Base-by-base conservation (phyloP, 257 asterid genomes). In the Penstemon newberryi region DNA sequence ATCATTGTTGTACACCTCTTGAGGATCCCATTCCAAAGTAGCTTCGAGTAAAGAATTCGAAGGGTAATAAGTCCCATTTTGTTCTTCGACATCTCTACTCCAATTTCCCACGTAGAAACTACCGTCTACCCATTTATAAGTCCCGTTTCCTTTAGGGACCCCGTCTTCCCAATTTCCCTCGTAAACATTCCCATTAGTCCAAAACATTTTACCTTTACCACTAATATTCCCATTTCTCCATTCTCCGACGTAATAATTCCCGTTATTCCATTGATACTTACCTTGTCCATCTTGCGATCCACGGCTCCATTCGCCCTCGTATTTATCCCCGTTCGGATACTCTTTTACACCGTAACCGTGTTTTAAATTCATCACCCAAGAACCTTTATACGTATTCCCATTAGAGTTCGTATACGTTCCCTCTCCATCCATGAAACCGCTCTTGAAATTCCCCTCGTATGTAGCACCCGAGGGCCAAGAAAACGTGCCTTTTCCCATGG, bases 381-480 rank as follows among this genome's bases (percentile, higher is more conserved):
- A 79, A 11, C 98, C 98, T 7, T 25, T 79, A 51, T 86, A 92
- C 0, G 79, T 71, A 2, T 84, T 86, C 5, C 96, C 98, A 8
- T 73, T 75, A 2, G 96, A 81, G 5, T 84, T 87, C 1, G 91
- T 81, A 39, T 87, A 86, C 1, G 85, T 80, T 1, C 98, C 98
- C 11, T 89, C 96, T 2, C 98, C 98, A 69, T 92, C 96, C 96
- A 92, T 87, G 81, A 82, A 92, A 13, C 98, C 98, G 18, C 87
- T 87, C 82, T 88, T 92, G 83, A 92, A 92, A 77, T 80, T 81
- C 0, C 98, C 98, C 12, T 87, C 93, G 37, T 92, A 92, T 65
- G 67, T 79, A 0, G 96, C 96, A 4, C 98, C 96, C 0, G 94
- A 87, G 3, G 98, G 96, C 98, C 96, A 92, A 64, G 84, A 87